Evolutionary conservation across 495 filamentous ascomycete species (phyloP).

Genomic region (Aeminium ludgeri): DNA sequence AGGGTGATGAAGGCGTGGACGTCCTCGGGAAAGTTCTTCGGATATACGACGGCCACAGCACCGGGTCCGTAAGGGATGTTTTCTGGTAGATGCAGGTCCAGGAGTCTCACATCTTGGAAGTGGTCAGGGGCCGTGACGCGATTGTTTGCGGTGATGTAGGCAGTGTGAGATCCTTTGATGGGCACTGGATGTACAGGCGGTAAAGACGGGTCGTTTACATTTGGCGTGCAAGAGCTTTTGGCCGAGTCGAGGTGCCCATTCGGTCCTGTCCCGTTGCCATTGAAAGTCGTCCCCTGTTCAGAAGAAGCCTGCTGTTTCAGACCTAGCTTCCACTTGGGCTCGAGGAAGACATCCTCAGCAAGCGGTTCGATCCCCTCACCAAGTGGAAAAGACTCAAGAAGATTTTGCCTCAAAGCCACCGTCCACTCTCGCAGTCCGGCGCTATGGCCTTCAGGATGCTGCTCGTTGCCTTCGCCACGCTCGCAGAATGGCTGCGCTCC

Average conservation of each 20-base stretch:
- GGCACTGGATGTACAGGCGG: too few species aligned
- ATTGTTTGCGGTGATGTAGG: constrained; percentile 37
- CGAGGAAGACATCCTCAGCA: constrained; percentile 55
- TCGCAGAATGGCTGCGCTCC: constrained; percentile 63
- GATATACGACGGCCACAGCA: constrained; percentile 60
- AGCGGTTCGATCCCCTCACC: constrained; percentile 49
- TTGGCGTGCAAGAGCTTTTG: too few species aligned
- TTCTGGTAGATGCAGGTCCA: constrained; percentile 39
- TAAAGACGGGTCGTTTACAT: too few species aligned
- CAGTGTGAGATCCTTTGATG: constrained; percentile 33
- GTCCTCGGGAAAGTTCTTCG: constrained; percentile 70
- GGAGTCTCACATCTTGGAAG: constrained; percentile 84
- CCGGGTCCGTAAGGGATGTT: constrained; percentile 43
- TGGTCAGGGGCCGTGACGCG: constrained; percentile 59
- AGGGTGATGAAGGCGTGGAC: constrained; percentile 55
- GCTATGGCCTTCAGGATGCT: constrained; percentile 71
- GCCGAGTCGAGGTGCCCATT: too few species aligned
- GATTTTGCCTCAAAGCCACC: constrained; percentile 17
- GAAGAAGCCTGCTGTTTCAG: constrained; percentile 18
- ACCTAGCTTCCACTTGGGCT: constrained; percentile 61
- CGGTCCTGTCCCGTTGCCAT: neutral
- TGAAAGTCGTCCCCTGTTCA: neutral
- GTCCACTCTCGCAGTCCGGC: constrained; percentile 11
- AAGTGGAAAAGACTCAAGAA: constrained; percentile 54
- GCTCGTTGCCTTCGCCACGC: constrained; percentile 77